Base-by-base conservation (phyloP, 2,329 filamentous ascomycete species). In the Diaporthe nobilis region DNA sequence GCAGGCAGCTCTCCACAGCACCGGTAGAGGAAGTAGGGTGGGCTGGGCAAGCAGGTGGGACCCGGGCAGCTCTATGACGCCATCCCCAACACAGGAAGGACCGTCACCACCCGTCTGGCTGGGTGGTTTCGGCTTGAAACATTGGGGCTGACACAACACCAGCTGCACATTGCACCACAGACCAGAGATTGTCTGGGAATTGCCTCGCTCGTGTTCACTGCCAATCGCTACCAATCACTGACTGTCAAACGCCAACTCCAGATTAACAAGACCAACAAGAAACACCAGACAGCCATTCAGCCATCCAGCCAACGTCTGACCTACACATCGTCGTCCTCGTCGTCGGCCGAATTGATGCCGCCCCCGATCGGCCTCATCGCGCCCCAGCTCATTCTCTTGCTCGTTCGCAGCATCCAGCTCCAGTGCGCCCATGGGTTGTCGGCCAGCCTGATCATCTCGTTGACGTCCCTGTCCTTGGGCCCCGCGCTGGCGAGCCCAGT, bases 361-460 rank as follows among this genome's bases (percentile, higher is more conserved):
- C 17, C 25, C 4, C n/a, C 60, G 1, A 72, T 22, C 28, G 51
- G 37, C 49, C 65, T 75, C 61, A 72, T 78, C 74, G 72, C 77
- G 20, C 78, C 80, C 82, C 82, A 82, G 51, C 82, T 80, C 78
- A 81, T 81, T 55, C 81, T 78, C 78, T 80, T 81, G 74, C 78
- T 81, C 20, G 79, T 82, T 77, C 83, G 78, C 76, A 82, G 72
- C 82, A 82, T 82, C 85, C 84, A 86, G 77, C 82, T 85, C 84
- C 84, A 85, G 79, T 86, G 85, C 15, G 60, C 75, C 83, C 82
- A 83, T 8, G 84, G 84, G 73, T 86, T 81, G 22, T 77, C 77
- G 0, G 79, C 82, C 58, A 86, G 77, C 76, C 73, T 77, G 74
- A 67, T 71, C 84, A 86, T 84, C 77, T 84, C 83, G 34, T 74